phyloP scores from a whole-genome alignment of 1,284 basidiomycete genomes.

The Apiotrichum laibachii region DNA sequence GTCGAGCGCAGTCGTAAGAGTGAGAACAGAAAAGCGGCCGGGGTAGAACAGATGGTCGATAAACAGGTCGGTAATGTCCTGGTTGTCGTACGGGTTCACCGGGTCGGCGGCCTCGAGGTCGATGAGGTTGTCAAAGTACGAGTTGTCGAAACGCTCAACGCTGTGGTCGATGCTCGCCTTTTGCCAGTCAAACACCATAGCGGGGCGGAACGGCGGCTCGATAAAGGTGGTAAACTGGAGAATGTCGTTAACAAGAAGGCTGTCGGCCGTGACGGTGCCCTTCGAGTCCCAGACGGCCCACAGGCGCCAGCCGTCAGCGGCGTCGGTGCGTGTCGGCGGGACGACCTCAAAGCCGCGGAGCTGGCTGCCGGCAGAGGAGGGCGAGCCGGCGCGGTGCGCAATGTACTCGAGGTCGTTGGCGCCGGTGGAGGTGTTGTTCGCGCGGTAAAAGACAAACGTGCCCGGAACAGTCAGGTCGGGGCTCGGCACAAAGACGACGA shows the following conservation, averaged over 20 bases:
- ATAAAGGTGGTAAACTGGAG: constrained; percentile 42
- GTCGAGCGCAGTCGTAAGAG: constrained; percentile 72
- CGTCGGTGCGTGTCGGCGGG: constrained; percentile 29
- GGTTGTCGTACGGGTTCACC: constrained; percentile 36
- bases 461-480: constrained; percentile 40
- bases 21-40: constrained; percentile 77
- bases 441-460: constrained; percentile 48
- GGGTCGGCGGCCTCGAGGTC: constrained; percentile 61
- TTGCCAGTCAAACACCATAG: constrained; percentile 41
- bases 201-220: constrained; percentile 18
- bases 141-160: constrained; percentile 74
- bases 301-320: constrained; percentile 46
- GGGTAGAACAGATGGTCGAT: constrained; percentile 78
- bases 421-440: constrained; percentile 26
- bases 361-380: constrained; percentile 29
- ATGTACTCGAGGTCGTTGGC: constrained; percentile 40
- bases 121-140: constrained; percentile 78
- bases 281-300: constrained; percentile 52
- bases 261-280: constrained; percentile 29
- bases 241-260: constrained; percentile 35
- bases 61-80: constrained; percentile 63
- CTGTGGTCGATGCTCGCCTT: constrained; percentile 18
- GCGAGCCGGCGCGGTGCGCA: constrained; percentile 36
- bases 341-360: constrained; percentile 51
- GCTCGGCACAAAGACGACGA: constrained; percentile 47